Evolutionary conservation across 2,329 filamentous ascomycete genomes (phyloP).

Genomic region (Fusarium sp.): DNA sequence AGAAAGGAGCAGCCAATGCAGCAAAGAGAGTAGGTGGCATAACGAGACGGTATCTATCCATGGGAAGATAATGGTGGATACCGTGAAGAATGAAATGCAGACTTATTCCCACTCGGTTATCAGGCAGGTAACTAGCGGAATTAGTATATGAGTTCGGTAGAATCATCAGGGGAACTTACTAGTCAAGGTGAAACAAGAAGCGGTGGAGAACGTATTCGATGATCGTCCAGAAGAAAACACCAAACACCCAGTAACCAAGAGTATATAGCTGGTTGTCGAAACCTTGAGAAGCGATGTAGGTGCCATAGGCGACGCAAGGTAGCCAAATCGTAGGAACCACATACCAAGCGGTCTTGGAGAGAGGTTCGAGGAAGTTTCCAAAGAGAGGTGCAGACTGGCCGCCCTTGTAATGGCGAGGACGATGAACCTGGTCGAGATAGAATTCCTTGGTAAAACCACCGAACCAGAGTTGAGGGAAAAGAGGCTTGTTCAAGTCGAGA

Average conservation of each 20-base stretch:
- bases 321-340: constrained; percentile 86
- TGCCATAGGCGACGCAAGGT: constrained; percentile 81
- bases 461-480: constrained; percentile 88
- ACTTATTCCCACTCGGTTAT: constrained; percentile 89
- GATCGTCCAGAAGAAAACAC: constrained; percentile 85
- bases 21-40: constrained; percentile 95
- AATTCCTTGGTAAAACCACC: constrained; percentile 95
- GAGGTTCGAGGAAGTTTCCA: constrained; percentile 98
- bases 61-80: constrained; percentile 98
- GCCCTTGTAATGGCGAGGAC: constrained; percentile 94
- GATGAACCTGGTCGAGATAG: constrained; percentile 95
- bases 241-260: constrained; percentile 73
- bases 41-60: constrained; percentile 96
- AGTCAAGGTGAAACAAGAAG: constrained; percentile 92
- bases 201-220: constrained; percentile 91
- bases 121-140: constrained; percentile 78
- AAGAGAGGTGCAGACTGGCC: constrained; percentile 93
- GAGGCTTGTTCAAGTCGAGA: constrained; percentile 84
- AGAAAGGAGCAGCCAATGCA: constrained; percentile 87
- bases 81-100: constrained; percentile 94
- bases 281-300: constrained; percentile 71
- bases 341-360: constrained; percentile 96
- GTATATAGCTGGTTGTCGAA: constrained; percentile 62
- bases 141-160: constrained; percentile 45
- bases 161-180: constrained; percentile 66